A percentile compares a stretch with the other conserved stretches of the same genome.
Evolutionary conservation across 2,329 filamentous ascomycete genomes (phyloP).

Genomic region (Aureobasidium namibiae): DNA sequence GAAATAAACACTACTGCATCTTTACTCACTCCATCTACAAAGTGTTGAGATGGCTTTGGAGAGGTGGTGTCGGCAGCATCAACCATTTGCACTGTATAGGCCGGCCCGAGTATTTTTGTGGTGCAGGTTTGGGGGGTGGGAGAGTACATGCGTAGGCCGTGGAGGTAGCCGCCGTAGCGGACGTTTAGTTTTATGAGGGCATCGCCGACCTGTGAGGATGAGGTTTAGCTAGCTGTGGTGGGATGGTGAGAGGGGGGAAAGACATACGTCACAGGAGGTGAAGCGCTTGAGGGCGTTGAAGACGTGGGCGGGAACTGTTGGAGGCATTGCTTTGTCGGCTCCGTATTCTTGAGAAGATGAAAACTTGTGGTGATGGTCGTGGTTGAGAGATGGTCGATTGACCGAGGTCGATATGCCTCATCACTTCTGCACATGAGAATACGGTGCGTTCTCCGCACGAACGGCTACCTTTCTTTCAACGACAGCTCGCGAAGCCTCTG

Average conservation of each 20-base stretch:
- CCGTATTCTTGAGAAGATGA: not conserved
- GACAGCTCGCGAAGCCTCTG: not conserved
- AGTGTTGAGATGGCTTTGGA: constrained; percentile 27
- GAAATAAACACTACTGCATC: constrained; percentile 31
- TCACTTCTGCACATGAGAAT: not conserved
- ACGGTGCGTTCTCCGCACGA: not conserved
- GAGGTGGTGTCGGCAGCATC: constrained; percentile 24
- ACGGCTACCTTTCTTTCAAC: not conserved
- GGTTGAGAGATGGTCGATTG: not conserved
- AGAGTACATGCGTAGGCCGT: constrained; percentile 26
- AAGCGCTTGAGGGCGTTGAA: constrained; percentile 11
- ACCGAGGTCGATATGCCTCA: not conserved
- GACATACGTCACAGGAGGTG: constrained; percentile 9
- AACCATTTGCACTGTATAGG: constrained; percentile 21
- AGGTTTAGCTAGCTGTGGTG: not conserved
- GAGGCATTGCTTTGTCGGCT: not conserved
- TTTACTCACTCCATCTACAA: constrained; percentile 28
- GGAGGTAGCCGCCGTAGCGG: constrained; percentile 28
- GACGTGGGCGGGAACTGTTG: not conserved
- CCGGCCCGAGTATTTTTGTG: constrained; percentile 5
- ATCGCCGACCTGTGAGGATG: constrained; percentile 26
- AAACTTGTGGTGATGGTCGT: too few relatives aligned
- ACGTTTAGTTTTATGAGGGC: constrained; percentile 28
- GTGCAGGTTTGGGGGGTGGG: constrained; percentile 5
- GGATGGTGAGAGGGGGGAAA: not conserved